Percentiles rank a stretch among this genome's conserved stretches.
These are phyloP conservation scores for Lactarius evosmus DNA, from an alignment of 768 basidiomycete species.

Conservation along the genomic window DNA sequence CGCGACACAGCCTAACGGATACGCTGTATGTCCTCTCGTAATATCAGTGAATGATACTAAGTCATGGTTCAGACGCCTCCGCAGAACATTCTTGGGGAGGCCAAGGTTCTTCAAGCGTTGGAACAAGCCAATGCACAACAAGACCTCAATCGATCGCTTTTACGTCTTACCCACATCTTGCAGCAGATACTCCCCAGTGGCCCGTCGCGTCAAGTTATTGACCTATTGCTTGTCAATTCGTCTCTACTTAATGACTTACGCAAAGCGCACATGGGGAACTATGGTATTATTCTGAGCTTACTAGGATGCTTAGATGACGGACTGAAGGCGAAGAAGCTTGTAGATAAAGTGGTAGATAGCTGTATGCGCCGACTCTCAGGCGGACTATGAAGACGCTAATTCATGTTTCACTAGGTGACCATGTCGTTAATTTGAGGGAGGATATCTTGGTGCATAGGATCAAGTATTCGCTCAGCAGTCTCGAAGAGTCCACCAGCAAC, in stretches of 20 bases:
- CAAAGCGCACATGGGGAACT: conserved; percentile 90
- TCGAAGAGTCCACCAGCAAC: conserved; percentile 50
- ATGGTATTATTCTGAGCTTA: conserved; percentile 85
- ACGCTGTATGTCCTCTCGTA: conserved; percentile 6
- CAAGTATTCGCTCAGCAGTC: conserved; percentile 81
- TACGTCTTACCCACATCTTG: conserved; percentile 77
- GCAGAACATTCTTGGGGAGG: conserved; percentile 46
- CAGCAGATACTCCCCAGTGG: conserved; percentile 69
- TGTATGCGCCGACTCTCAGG: conserved; percentile 37
- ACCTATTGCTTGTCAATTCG: conserved; percentile 78
- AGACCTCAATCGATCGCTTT: conserved; percentile 68
- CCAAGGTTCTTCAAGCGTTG: conserved; percentile 57
- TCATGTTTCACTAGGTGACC: conserved; percentile 58
- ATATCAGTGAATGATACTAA: neutral
- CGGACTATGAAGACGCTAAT: neutral
- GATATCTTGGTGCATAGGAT: conserved; percentile 80
- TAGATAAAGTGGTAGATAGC: conserved; percentile 86
- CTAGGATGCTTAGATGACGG: conserved; percentile 93
- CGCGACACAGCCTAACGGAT: conserved; percentile 29
- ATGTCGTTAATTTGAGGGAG: conserved; percentile 89
- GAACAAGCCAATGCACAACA: conserved; percentile 80
- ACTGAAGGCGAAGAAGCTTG: conserved; percentile 77
- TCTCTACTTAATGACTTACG: conserved; percentile 79
- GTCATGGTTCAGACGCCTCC: conserved; percentile 16
- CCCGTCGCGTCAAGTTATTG: conserved; percentile 76